These are phyloP conservation scores for Boletellus deceptivus DNA, from an alignment of 1,284 basidiomycete species.

Conservation along the genomic window DNA sequence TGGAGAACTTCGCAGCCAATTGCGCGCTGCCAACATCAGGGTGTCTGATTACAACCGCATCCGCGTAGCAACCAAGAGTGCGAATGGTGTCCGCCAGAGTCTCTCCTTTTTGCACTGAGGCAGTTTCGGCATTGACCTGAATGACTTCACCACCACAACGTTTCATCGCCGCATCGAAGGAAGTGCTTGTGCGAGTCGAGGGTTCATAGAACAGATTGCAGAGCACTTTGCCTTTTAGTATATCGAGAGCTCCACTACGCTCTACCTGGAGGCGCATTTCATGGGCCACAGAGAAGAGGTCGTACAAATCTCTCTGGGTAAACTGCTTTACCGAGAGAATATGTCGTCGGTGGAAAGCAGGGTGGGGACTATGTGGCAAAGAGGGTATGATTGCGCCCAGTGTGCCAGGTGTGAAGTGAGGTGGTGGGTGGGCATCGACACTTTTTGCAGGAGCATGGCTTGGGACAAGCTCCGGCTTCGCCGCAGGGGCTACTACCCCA, in stretches of 20 bases:
- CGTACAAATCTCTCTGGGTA: slow-evolving; percentile 86
- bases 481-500: slow-evolving; percentile 11
- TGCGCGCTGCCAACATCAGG: slow-evolving; percentile 92
- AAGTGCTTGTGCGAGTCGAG: slow-evolving; percentile 91
- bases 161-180: slow-evolving; percentile 99
- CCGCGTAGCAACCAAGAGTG: slow-evolving; percentile 94
- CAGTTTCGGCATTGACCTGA: slow-evolving; percentile 76
- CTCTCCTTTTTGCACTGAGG: slow-evolving; percentile 95
- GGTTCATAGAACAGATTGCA: slow-evolving; percentile 99
- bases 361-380: slow-evolving; percentile 52
- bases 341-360: slow-evolving; percentile 82
- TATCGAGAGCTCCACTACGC: slow-evolving; percentile 85
- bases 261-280: slow-evolving; percentile 98
- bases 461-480: slow-evolving; percentile 30
- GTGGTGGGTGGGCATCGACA: slow-evolving; percentile 19
- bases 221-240: slow-evolving; percentile 89
- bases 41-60: slow-evolving; percentile 94
- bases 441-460: slow-evolving; percentile 28
- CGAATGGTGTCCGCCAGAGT: slow-evolving; percentile 91
- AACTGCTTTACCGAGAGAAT: slow-evolving; percentile 97
- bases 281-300: slow-evolving; percentile 91
- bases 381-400: slow-evolving; percentile 35
- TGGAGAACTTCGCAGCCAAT: slow-evolving; percentile 89
- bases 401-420: slow-evolving; percentile 14
- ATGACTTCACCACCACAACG: slow-evolving; percentile 96